Evolutionary conservation across 1,139 yeast species (phyloP), one percentile per base, ranked within the genome.

Genomic region (Scheffersomyces insectosa): DNA sequence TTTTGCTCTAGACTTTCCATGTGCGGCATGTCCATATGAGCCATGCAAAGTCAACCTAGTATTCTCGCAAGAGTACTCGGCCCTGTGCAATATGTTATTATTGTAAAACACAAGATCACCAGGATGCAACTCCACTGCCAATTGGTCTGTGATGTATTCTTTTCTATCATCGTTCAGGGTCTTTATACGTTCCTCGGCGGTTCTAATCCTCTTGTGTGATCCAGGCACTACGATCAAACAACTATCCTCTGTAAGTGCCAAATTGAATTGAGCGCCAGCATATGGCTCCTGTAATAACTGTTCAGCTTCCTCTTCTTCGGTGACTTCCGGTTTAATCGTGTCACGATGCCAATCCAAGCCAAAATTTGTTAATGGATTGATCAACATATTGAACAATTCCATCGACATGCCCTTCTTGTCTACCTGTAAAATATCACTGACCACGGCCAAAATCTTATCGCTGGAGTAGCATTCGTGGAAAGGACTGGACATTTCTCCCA

Each of bases 321-420:
- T 60, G 7, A 63, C 80, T 34, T 77, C 80, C 4, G 82, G 80
- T 47, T 69, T 71, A 43, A 79, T 75, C 48, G 75, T 73, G 55
- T 79, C 83, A 37, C 83, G 62, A 57, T 79, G 83, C 83, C 83
- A 79, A 48, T 76, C 79, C 54, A 79, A 68, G 8, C 74, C 82
- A 55, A 79, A 79, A 56, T 79, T 80, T 11, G 80, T 74, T 47
- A 76, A 65, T 2, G 83, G 83, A 50, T 78, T 78, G 51, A 78
- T 77, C 48, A 79, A 68, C 83, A 79, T 77, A 53, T 79, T 79
- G 56, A 79, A 69, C 43, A 79, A 65, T 52, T 78, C 83, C 82
- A 79, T 77, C 5, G 71, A 66, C 39, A 79, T 58, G 13, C 66
- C 62, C 28, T 63, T 55, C 29, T 55, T 57, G 14, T 63, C 62